A percentile compares a stretch with the other conserved stretches of the same genome.
phyloP scores from a whole-genome alignment of 345 rosid species.

The Rhizophora mangle region DNA sequence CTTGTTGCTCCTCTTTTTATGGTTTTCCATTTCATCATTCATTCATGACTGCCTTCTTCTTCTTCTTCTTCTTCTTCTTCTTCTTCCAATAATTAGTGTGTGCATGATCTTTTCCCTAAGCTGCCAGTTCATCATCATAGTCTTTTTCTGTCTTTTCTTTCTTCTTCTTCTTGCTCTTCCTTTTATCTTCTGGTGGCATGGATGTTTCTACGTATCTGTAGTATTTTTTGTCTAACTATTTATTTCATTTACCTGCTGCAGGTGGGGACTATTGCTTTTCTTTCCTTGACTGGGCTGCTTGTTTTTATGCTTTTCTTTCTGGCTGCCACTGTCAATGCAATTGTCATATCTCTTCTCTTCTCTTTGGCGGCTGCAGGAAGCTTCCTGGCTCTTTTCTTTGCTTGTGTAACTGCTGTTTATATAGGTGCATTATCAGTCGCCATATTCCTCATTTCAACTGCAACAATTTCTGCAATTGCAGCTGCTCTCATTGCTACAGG shows the following conservation, averaged over 20 bases:
- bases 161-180: neutral
- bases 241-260: conserved; percentile 26
- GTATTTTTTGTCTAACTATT: neutral
- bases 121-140: no score
- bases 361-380: conserved; percentile 91
- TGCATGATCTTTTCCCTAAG: no score
- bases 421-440: conserved; percentile 77
- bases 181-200: neutral
- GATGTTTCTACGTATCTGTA: neutral
- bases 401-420: conserved; percentile 61
- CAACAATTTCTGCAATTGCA: conserved; percentile 54
- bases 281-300: conserved; percentile 66
- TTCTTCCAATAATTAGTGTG: no score
- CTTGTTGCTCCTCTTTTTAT: no score
- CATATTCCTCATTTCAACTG: conserved; percentile 59
- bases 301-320: conserved; percentile 73
- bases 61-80: no score
- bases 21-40: no score
- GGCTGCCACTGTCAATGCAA: conserved; percentile 74
- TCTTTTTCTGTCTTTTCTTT: no score
- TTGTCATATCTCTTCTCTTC: conserved; percentile 65
- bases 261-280: conserved; percentile 70
- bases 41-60: no score
- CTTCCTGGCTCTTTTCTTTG: conserved; percentile 75
- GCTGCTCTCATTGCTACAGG: conserved; percentile 66